Conservation (phyloP, 805 yeast genomes). For the Candida chilensis region DNA sequence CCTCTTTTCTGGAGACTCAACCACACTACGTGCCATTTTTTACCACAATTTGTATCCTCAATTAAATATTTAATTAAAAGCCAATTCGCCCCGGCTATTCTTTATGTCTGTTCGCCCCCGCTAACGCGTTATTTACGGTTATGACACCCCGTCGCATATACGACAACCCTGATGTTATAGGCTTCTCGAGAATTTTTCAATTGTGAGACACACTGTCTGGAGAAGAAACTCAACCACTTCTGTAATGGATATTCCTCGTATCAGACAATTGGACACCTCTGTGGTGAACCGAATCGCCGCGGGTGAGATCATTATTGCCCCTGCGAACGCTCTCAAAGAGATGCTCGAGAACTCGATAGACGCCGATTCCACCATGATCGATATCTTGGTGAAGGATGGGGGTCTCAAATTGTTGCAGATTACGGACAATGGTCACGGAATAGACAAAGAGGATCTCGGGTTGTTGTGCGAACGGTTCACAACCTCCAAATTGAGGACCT, state of each 20-base stretch:
- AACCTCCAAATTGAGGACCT: slow-evolving; percentile 70
- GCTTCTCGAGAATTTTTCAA: too few species aligned
- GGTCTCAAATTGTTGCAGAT: slow-evolving; percentile 83
- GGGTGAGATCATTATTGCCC: slow-evolving; percentile 91
- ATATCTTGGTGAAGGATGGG: slow-evolving; percentile 82
- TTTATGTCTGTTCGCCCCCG: too few species aligned
- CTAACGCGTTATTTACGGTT: too few species aligned
- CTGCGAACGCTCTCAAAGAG: slow-evolving; percentile 91
- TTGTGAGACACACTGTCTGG: too few species aligned
- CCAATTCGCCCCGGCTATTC: too few species aligned
- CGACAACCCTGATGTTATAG: too few species aligned
- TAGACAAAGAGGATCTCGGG: slow-evolving; percentile 59
- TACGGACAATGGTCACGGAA: slow-evolving; percentile 86
- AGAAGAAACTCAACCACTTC: too few species aligned
- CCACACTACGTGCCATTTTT: too few species aligned
- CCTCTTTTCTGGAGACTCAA: too few species aligned
- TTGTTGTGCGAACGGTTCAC: slow-evolving; percentile 89
- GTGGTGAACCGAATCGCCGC: slow-evolving; percentile 94
- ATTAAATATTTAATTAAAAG: too few species aligned
- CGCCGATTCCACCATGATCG: slow-evolving; percentile 68
- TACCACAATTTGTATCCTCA: too few species aligned
- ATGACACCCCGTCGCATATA: too few species aligned
- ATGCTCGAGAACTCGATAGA: slow-evolving; percentile 88
- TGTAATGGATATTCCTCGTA: slow-evolving; percentile 17
- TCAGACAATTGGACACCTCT: slow-evolving; percentile 41